Evolutionary conservation across 768 basidiomycete species (phyloP).

Genomic region (Mycena vulgaris): DNA sequence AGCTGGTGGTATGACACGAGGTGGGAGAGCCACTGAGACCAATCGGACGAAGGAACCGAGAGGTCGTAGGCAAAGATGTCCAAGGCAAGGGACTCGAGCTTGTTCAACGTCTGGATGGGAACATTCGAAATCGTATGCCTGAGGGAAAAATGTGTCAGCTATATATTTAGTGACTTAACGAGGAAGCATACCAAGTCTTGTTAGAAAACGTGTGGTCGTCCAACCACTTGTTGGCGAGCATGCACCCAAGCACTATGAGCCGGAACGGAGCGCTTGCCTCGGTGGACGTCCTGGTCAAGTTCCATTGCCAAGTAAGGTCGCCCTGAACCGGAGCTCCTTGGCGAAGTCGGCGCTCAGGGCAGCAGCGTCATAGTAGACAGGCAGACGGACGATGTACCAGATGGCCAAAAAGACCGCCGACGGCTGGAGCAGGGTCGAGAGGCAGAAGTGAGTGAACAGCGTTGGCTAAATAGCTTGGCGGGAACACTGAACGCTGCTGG

Average conservation of each 20-base stretch:
- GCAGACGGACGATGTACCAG: conserved; percentile 88
- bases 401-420: conserved; percentile 84
- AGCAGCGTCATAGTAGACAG: conserved; percentile 74
- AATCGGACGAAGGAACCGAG: conserved; percentile 73
- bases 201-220: conserved; percentile 93
- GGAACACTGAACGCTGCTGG: conserved; percentile 59
- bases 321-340: conserved; percentile 77
- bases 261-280: conserved; percentile 80
- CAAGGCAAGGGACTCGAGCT: conserved; percentile 78
- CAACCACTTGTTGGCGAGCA: conserved; percentile 92
- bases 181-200: conserved; percentile 81
- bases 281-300: conserved; percentile 62
- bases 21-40: conserved; percentile 82
- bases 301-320: conserved; percentile 73
- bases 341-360: conserved; percentile 65
- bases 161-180: neutral
- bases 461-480: conserved; percentile 69
- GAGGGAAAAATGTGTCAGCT: conserved; percentile 30
- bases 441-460: conserved; percentile 80
- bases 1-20: conserved; percentile 77
- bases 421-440: conserved; percentile 87
- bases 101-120: conserved; percentile 79
- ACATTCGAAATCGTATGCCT: conserved; percentile 89
- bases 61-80: conserved; percentile 81
- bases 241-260: conserved; percentile 83